A percentile compares a stretch with the other conserved stretches of the same genome.
phyloP scores from a whole-genome alignment of 225 moss, liverwort and hornwort genomes.

The Polytrichum formosum region DNA sequence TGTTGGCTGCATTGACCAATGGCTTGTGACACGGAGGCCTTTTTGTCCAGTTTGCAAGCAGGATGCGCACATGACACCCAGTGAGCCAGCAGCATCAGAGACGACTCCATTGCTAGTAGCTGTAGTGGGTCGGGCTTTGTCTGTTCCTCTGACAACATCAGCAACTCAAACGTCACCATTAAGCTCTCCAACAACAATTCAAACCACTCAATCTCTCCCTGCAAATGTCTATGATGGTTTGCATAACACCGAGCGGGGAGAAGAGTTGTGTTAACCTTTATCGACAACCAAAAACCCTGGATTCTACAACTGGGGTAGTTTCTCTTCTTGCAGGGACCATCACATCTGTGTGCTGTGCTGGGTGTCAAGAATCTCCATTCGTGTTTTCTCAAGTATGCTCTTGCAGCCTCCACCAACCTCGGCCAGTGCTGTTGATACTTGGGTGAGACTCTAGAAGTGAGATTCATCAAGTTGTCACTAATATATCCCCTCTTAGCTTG shows the following conservation, averaged over 20 bases:
- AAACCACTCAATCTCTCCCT: slow-evolving; percentile 49
- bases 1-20: slow-evolving; percentile 86
- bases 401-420: no score
- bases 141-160: slow-evolving; percentile 40
- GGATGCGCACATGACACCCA: slow-evolving; percentile 58
- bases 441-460: no score
- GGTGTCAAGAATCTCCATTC: no score
- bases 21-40: slow-evolving; percentile 87
- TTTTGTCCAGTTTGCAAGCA: slow-evolving; percentile 99
- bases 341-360: no score
- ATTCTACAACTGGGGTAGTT: no score
- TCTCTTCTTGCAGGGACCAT: no score
- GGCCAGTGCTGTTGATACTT: no score
- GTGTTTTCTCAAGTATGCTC: no score
- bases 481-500: no score
- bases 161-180: slow-evolving; percentile 60
- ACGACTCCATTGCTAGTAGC: slow-evolving; percentile 76
- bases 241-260: slow-evolving; percentile 16
- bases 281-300: no score
- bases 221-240: slow-evolving; percentile 16
- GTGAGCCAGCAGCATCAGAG: slow-evolving; percentile 67
- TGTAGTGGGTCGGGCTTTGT: slow-evolving; percentile 25
- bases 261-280: slow-evolving; percentile 31
- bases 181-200: slow-evolving; percentile 32
- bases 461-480: no score